Base-by-base conservation (phyloP, 2,329 filamentous ascomycete species). In the Trichoderma semiorbis region DNA sequence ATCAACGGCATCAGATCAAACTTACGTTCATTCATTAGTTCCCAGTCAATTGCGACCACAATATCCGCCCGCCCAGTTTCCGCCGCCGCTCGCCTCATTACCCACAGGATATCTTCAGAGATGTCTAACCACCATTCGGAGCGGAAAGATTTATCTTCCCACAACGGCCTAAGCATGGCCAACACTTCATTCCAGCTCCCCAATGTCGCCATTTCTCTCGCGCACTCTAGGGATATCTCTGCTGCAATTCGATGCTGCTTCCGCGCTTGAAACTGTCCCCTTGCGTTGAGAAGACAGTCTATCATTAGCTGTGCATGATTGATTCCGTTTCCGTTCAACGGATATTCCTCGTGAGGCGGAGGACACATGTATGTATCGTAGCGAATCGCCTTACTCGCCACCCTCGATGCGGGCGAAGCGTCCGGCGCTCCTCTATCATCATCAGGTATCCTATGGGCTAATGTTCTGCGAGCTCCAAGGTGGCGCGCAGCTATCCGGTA, bases 351-450 rank as follows among this genome's bases (percentile, higher is more conserved):
- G 73, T 89, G 83, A 1, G 90, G 90, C 50, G 89, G 85, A 14
- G 88, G 89, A 70, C 89, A 91, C 81, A 92, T 85, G 78, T 91
- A 92, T 1, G 87, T 89, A 77, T 92, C 90, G 73, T 91, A 91
- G 1, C 83, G 83, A 73, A 89, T 89, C 3, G 70, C 64, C 66
- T 86, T 87, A 75, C 83, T 84, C 11, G 84, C 83, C 8, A 83
- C 80, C 7, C 82, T 81, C 5, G 85, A 83, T 18, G 84, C 83
- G 6, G 84, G 81, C 5, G 85, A 84, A 3, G 79, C 75, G 43
- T 85, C 84, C 7, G 88, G 88, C 2, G 84, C 81, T 65, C 82
- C 83, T 47, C 89, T 83, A 73, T 82, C 89, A 71, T 90, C 88
- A 32, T 90, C 86, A 0, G 90, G 85, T 72, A 92, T 90, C 24